Conservation (phyloP, 202 grass and related monocot species). For the Sporobolus alterniflorus region DNA sequence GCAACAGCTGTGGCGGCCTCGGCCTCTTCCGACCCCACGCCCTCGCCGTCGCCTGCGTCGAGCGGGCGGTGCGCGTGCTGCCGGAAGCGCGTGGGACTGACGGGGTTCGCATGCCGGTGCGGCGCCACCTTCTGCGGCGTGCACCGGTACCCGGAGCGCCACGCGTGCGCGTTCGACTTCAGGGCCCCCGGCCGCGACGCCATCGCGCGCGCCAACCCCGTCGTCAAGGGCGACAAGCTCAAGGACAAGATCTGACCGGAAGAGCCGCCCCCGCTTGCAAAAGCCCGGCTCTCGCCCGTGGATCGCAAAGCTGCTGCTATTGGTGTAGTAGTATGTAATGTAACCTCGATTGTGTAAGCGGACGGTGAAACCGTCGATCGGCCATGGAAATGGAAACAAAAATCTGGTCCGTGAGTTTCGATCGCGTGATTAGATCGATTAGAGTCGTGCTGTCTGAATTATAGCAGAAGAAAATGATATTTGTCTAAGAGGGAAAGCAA, state of each 20-base stretch:
- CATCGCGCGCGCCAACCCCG: conserved; percentile 63
- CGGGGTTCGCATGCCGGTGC: conserved; percentile 67
- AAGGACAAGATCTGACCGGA: conserved; percentile 44
- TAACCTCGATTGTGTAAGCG: conserved; percentile 8
- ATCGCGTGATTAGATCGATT: neutral
- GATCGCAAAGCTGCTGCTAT: neutral
- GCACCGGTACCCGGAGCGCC: conserved; percentile 70
- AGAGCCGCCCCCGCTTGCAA: too few species aligned
- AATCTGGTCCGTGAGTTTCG: neutral
- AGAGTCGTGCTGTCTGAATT: neutral
- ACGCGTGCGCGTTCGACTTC: conserved; percentile 67
- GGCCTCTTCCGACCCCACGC: neutral
- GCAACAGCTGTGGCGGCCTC: too few species aligned
- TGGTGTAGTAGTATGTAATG: neutral
- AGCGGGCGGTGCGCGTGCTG: conserved; percentile 45
- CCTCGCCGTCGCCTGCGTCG: neutral
- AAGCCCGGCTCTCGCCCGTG: neutral
- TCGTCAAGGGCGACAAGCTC: conserved; percentile 66
- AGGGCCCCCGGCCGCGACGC: conserved; percentile 53
- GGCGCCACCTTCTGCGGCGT: conserved; percentile 57
- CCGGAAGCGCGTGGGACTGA: conserved; percentile 58
- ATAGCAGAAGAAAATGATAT: neutral
- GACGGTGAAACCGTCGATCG: conserved; percentile 25
- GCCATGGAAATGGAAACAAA: conserved; percentile 2
- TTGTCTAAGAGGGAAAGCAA: neutral